Base-by-base conservation (phyloP, 371 early-diverging fungal genomes). In the Mucor indicus region DNA sequence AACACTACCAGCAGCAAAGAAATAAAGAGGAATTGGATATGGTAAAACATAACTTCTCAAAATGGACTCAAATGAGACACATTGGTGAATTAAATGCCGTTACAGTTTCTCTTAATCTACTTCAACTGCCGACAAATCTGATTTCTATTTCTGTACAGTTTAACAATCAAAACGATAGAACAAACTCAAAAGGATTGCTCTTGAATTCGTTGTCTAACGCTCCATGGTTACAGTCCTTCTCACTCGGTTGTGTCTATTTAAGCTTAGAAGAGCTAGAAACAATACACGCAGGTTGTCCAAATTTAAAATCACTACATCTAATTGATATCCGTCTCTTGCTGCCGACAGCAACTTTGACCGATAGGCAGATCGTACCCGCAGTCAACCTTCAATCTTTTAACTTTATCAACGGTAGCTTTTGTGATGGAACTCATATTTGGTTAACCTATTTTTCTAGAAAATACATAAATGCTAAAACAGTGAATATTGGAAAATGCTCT, bases 31-130 rank as follows among this genome's bases (percentile, higher is more conserved):
- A 51, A 17, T 12, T 51, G 12, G 22, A 30, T 10, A 51, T 37
- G 25, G 31, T 51, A 13, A 43, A 30, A 10, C 29, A 43, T 15
- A 1, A 30, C 17, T 51, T 51, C 23, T 3, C 9, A 5, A 6
- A 13, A 4, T 51, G 51, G 51, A 33, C 27, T 13, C 12, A 37
- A 20, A 36, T 51, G 23, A 25, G 38, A 19, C 27, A 36, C 7
- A 8, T 51, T 9, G 51, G 43, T 4, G 44, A 51, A 12, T 38
- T 33, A 4, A 51, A 44, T 23, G 51, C 44, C n/a, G 44, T 51
- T 6, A 17, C 23, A 2, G 51, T 44, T 4, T 11, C 51, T 1
- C 31, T 37, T 16, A 16, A 30, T 15, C 19, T 51, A 16, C 17
- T 47, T 4, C 43, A 36, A 6, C 24, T 37, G 7, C n/a, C 36